Evolutionary conservation across 1,139 yeast species (phyloP), one percentile per base, ranked within the genome.

Genomic region (Nakaseomyces bracarensis): DNA sequence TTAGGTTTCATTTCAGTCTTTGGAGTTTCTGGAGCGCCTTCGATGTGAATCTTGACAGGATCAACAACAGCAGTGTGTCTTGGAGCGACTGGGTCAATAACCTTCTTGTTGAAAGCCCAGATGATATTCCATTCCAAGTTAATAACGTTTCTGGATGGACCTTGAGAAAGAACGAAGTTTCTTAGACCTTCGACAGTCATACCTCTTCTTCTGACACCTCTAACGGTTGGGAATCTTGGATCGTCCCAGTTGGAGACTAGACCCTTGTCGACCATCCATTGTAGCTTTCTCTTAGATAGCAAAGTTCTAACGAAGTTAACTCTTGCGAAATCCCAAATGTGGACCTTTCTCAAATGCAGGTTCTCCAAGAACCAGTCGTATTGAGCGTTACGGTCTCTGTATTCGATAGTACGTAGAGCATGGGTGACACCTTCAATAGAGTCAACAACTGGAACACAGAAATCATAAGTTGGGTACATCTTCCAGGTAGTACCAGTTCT

Each of bases 151-250:
- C 83, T 85, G 40, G 96, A 87, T 37, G 98, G 97, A 60, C 98
- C 98, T 71, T 91, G 97, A 42, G 95, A 75, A 50, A 91, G 74
- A 54, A 91, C 84, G 58, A 89, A 91, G 71, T 83, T 83, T 67
- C 91, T 79, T 65, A 91, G 77, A 53, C 96, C 97, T 69, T 91
- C 96, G 50, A 91, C 93, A 36, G 96, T 80, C 97, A 91, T 91
- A 72, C 98, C 98, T 72, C 98, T 83, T 75, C 97, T 81, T 73
- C 96, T 84, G 43, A 89, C 96, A 71, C 97, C 97, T 68, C 96
- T 80, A 34, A 89, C 95, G 39, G 98, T 91, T 53, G 98, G 98
- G 87, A 91, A 91, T 66, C 98, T 77, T 57, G 98, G 97, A 67
- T 91, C 98, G 61, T 89, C 96, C 98, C 98, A 91, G 68, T 86